Conservation (phyloP, 805 yeast genomes). For the Candida peoriensis region DNA sequence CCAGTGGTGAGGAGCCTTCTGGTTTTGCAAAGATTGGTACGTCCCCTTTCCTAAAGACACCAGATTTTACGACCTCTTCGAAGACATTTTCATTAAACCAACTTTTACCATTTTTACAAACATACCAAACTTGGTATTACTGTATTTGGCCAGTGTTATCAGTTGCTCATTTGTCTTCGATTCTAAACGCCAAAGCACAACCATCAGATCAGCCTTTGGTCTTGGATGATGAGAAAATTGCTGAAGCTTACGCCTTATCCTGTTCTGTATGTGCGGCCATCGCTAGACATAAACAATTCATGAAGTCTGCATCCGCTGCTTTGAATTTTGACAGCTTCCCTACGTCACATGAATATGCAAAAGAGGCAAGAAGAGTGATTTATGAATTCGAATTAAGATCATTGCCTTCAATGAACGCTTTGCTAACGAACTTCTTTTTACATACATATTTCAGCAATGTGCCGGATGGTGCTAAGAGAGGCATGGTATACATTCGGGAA, state of each 20-base stretch:
- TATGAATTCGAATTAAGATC: slow-evolving; percentile 15
- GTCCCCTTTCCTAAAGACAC: too few species aligned
- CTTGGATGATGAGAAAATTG: slow-evolving; percentile 7
- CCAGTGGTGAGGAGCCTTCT: too few species aligned
- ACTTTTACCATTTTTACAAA: slow-evolving; percentile 18
- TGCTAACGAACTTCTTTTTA: slow-evolving; percentile 19
- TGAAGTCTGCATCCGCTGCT: slow-evolving; percentile 16
- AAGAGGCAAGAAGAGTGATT: slow-evolving; percentile 19
- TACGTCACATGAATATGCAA: slow-evolving; percentile 14
- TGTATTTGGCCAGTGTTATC: slow-evolving; percentile 23
- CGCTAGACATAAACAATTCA: slow-evolving; percentile 18
- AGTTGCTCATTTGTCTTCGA: slow-evolving; percentile 12
- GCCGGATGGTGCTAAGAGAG: slow-evolving; percentile 12
- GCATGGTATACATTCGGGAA: slow-evolving; percentile 19
- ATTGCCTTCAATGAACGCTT: slow-evolving; percentile 10
- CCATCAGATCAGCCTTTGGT: slow-evolving; percentile 5
- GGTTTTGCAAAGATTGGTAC: too few species aligned
- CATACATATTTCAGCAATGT: slow-evolving; percentile 20
- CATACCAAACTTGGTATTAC: slow-evolving; percentile 24
- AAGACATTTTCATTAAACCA: slow-evolving; percentile 14
- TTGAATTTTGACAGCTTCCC: slow-evolving; percentile 15
- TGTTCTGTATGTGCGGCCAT: slow-evolving; percentile 23
- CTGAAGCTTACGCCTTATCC: slow-evolving; percentile 16
- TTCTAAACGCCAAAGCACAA: slow-evolving; percentile 7
- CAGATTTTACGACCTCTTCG: too few species aligned